phyloP scores from a whole-genome alignment of 2,329 filamentous ascomycete species.

The Lachnellula arida region DNA sequence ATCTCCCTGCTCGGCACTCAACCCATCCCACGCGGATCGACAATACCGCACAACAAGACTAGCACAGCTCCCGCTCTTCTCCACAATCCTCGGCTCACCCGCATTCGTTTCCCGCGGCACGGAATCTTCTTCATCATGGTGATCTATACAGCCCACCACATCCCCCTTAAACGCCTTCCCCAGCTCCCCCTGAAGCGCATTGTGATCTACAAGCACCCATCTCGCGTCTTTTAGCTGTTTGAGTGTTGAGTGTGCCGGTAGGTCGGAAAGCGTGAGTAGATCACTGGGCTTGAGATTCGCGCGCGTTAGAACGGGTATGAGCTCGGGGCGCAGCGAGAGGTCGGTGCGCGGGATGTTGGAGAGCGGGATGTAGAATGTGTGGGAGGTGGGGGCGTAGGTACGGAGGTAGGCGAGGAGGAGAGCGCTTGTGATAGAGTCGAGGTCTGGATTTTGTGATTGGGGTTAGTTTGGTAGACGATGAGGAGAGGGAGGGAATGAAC shows the following conservation, averaged over 20 bases:
- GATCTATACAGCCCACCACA: slow-evolving; percentile 67
- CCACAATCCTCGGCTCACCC: slow-evolving; percentile 55
- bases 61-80: slow-evolving; percentile 66
- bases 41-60: slow-evolving; percentile 63
- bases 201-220: slow-evolving; percentile 80
- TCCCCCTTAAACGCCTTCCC: slow-evolving; percentile 45
- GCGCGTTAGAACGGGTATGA: slow-evolving; percentile 57
- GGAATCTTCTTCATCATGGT: slow-evolving; percentile 67
- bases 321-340: slow-evolving; percentile 67
- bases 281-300: slow-evolving; percentile 56
- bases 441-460: slow-evolving; percentile 45
- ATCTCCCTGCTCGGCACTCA: slow-evolving; percentile 31
- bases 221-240: slow-evolving; percentile 40
- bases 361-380: slow-evolving; percentile 62
- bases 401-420: slow-evolving; percentile 71
- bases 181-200: slow-evolving; percentile 61
- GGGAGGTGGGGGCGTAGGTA: slow-evolving; percentile 46
- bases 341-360: slow-evolving; percentile 66
- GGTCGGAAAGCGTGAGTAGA: slow-evolving; percentile 60
- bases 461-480: neutral
- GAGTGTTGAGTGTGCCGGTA: slow-evolving; percentile 35
- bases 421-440: slow-evolving; percentile 74
- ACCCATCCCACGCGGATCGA: slow-evolving; percentile 51
- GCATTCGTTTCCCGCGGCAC: slow-evolving; percentile 41
- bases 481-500: slow-evolving; percentile 8